phyloP scores from a whole-genome alignment of 2,329 filamentous ascomycete genomes.

The Aspergillus piperis region DNA sequence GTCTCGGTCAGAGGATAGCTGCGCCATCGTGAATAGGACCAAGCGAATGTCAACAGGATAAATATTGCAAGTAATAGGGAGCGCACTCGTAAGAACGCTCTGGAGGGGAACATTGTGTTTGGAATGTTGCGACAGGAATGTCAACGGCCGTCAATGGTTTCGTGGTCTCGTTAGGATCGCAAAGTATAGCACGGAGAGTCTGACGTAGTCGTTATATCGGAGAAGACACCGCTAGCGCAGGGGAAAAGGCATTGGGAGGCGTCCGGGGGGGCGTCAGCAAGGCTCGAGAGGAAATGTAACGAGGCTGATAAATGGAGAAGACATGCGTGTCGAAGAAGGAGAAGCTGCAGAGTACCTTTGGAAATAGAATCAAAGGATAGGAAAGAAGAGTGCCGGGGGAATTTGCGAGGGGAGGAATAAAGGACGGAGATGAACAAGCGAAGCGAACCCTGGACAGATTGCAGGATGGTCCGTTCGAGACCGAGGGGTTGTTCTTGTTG shows the following conservation, averaged over 20 bases:
- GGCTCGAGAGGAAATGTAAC: neutral
- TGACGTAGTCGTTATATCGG: neutral
- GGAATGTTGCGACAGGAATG: neutral
- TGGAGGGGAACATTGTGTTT: slow-evolving; percentile 18
- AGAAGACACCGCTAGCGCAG: neutral
- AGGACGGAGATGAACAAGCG: neutral
- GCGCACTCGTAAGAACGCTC: slow-evolving; percentile 21
- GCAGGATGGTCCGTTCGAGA: slow-evolving; percentile 2
- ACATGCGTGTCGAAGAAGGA: neutral
- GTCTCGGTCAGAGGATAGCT: slow-evolving; percentile 1
- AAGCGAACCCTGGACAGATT: neutral
- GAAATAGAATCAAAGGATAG: neutral
- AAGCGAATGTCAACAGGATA: slow-evolving; percentile 17
- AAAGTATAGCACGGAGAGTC: neutral
- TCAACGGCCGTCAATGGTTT: neutral
- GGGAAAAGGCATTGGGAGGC: neutral
- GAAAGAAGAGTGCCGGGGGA: neutral
- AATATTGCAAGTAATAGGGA: slow-evolving; percentile 21
- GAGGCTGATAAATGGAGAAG: neutral
- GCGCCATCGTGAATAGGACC: slow-evolving; percentile 20
- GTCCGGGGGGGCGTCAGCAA: neutral
- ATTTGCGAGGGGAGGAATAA: neutral
- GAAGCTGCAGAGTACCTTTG: neutral
- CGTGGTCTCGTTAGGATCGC: neutral
- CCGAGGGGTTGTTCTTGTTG: neutral